Conservation (phyloP, 441 rosid genomes). For the Erodium texanum region DNA sequence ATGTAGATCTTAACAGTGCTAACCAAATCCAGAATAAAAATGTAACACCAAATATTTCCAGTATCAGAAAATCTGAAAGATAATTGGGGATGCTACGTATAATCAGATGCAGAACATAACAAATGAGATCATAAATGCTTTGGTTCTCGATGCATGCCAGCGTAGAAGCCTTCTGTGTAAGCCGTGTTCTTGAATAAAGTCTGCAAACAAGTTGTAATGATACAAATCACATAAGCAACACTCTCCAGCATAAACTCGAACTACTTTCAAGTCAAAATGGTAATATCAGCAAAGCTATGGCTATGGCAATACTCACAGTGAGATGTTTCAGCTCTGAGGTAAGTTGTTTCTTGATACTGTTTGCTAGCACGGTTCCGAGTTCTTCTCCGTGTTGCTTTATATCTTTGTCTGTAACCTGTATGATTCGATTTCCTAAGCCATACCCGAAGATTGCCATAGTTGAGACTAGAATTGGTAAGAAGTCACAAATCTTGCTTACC, state of each 20-base stretch:
- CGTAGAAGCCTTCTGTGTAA: conserved; percentile 47
- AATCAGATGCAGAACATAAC: not conserved
- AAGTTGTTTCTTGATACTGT: conserved; percentile 41
- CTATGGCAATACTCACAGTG: conserved; percentile 40
- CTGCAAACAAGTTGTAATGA: conserved; percentile 30
- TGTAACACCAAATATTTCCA: too few species aligned
- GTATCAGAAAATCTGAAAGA: not conserved
- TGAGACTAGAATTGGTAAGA: not conserved
- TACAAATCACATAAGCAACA: not conserved
- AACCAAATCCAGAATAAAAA: too few species aligned
- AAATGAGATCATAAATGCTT: conserved; percentile 23
- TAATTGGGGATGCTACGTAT: not conserved
- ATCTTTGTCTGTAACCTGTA: conserved; percentile 42
- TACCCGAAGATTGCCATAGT: not conserved
- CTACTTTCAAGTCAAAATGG: too few species aligned
- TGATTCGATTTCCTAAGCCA: conserved; percentile 4
- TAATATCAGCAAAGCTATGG: too few species aligned
- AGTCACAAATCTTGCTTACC: conserved; percentile 22
- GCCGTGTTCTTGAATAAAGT: conserved; percentile 62
- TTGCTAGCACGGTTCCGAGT: conserved; percentile 38
- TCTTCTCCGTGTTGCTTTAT: conserved; percentile 35
- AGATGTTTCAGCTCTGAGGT: conserved; percentile 48
- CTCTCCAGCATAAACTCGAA: too few species aligned
- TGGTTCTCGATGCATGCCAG: conserved; percentile 24
- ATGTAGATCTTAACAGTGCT: too few species aligned